phyloP scores from a whole-genome alignment of 805 yeast species.

The Vanderwaltozyma polyspora region DNA sequence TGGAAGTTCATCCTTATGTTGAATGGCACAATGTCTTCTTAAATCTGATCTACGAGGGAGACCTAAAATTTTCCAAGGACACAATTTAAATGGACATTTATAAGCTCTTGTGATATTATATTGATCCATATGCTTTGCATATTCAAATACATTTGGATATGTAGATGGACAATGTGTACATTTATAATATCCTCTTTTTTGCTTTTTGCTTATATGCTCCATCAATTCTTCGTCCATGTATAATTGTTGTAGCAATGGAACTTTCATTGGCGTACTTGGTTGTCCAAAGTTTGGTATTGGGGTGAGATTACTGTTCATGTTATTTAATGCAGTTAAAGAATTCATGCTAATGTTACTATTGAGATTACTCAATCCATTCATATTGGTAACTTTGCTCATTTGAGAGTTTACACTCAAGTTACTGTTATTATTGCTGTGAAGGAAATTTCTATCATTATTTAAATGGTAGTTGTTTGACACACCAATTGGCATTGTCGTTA shows the following conservation, averaged over 20 bases:
- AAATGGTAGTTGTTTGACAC: too few species aligned
- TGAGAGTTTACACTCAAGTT: too few species aligned
- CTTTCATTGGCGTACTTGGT: too few species aligned
- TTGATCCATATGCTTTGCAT: constrained; percentile 36
- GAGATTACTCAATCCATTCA: too few species aligned
- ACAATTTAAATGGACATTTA: constrained; percentile 36
- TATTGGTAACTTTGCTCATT: too few species aligned
- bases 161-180: constrained; percentile 37
- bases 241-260: constrained; percentile 14
- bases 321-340: too few species aligned
- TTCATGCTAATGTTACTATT: too few species aligned
- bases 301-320: too few species aligned
- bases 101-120: constrained; percentile 29
- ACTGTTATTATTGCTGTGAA: too few species aligned
- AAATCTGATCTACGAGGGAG: constrained; percentile 39
- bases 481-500: too few species aligned
- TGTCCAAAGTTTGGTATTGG: too few species aligned
- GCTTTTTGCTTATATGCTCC: constrained; percentile 18
- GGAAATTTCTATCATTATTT: too few species aligned
- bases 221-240: constrained; percentile 18
- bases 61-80: constrained; percentile 41
- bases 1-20: constrained; percentile 30
- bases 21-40: constrained; percentile 39
- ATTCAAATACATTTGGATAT: constrained; percentile 29
- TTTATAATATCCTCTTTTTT: constrained; percentile 34